phyloP scores from a whole-genome alignment of 1,284 basidiomycete species.

The Ganoderma lucidum region DNA sequence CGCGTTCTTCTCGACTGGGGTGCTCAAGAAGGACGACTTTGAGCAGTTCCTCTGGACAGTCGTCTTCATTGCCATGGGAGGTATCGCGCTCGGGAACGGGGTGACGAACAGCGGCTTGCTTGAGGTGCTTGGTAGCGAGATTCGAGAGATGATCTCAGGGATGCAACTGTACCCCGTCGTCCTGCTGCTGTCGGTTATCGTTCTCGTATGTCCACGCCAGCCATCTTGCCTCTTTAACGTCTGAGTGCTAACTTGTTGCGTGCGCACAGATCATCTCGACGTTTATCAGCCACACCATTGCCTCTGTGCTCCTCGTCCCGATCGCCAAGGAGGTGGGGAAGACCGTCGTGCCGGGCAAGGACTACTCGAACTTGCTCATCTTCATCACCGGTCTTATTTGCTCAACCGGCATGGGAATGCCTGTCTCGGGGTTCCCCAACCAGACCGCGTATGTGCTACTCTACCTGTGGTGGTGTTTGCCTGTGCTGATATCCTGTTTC shows the following conservation, averaged over 20 bases:
- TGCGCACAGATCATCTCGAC: constrained; percentile 75
- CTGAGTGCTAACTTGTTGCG: background rate
- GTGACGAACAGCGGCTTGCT: constrained; percentile 92
- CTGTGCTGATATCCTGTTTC: constrained; percentile 5
- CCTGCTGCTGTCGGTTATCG: constrained; percentile 82
- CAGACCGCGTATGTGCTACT: constrained; percentile 83
- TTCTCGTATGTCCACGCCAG: constrained; percentile 71
- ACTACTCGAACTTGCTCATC: constrained; percentile 83
- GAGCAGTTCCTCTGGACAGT: constrained; percentile 96
- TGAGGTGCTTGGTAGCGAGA: constrained; percentile 75
- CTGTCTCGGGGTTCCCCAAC: constrained; percentile 97
- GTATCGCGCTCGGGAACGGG: constrained; percentile 95
- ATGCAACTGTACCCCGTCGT: constrained; percentile 85
- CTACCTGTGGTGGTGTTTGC: constrained; percentile 10
- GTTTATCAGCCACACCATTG: constrained; percentile 97
- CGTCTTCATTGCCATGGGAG: constrained; percentile 98
- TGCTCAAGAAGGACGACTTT: constrained; percentile 97
- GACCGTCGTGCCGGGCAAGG: constrained; percentile 70
- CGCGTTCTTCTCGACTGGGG: constrained; percentile 94
- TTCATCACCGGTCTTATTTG: constrained; percentile 94
- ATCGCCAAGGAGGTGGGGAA: constrained; percentile 93
- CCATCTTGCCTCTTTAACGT: background rate
- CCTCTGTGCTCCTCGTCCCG: constrained; percentile 94
- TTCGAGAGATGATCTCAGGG: constrained; percentile 77
- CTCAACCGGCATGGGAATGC: constrained; percentile 97